Percentiles rank a stretch among this genome's conserved stretches.
Conservation (phyloP, 805 yeast genomes). For the Barnettozyma wickerhamii region DNA sequence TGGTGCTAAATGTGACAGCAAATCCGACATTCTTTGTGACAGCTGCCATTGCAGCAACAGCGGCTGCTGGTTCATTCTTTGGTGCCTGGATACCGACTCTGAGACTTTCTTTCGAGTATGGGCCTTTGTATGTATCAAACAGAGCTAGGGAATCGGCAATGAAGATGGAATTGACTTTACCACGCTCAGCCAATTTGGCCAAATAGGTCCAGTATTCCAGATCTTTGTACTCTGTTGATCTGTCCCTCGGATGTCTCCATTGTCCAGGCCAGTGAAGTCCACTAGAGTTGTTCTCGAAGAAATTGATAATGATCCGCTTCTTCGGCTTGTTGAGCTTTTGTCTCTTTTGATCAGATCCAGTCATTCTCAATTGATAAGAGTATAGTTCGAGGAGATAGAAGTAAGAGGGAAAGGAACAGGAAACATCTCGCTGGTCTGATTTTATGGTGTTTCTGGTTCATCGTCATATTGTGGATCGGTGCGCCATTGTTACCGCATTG, state of each 20-base stretch:
- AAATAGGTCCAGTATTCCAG: slow-evolving; percentile 32
- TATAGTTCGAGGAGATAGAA: too few species aligned
- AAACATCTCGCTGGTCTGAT: too few species aligned
- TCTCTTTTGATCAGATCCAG: not conserved
- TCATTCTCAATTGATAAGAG: too few species aligned
- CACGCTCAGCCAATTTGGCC: slow-evolving; percentile 32
- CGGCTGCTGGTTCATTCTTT: slow-evolving; percentile 34
- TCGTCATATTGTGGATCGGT: too few species aligned
- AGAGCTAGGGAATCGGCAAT: slow-evolving; percentile 35
- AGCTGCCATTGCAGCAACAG: slow-evolving; percentile 37
- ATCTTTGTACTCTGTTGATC: slow-evolving; percentile 3
- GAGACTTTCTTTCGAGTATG: slow-evolving; percentile 6
- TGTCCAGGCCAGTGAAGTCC: slow-evolving; percentile 8
- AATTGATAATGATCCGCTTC: slow-evolving; percentile 18
- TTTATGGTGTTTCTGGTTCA: too few species aligned
- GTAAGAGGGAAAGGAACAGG: too few species aligned
- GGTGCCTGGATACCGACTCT: slow-evolving; percentile 35
- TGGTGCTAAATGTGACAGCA: slow-evolving; percentile 38
- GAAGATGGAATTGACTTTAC: slow-evolving; percentile 32
- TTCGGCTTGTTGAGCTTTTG: not conserved
- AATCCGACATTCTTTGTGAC: slow-evolving; percentile 34
- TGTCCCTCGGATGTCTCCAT: slow-evolving; percentile 9
- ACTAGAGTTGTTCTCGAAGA: slow-evolving; percentile 32
- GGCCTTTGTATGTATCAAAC: slow-evolving; percentile 31
- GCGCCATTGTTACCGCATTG: not conserved